phyloP scores from a whole-genome alignment of 495 filamentous ascomycete species.

The Aspergillus hancockii region DNA sequence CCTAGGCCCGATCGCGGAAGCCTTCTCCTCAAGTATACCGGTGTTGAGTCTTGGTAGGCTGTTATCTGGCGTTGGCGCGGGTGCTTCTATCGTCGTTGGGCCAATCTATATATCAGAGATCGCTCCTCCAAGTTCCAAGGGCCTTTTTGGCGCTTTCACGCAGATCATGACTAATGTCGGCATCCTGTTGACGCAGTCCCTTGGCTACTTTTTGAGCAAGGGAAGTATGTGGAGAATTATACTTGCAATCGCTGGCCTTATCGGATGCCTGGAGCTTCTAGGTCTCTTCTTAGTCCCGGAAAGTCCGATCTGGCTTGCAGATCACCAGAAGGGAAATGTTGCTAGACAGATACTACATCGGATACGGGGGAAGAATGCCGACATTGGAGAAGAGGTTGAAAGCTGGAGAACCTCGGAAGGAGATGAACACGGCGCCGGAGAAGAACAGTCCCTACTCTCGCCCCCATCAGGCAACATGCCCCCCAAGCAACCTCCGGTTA shows the following conservation, averaged over 20 bases:
- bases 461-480: conserved; percentile 30
- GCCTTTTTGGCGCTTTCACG: conserved; percentile 87
- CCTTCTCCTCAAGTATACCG: conserved; percentile 64
- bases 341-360: conserved; percentile 69
- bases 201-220: conserved; percentile 84
- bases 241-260: conserved; percentile 67
- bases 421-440: conserved; percentile 42
- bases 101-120: conserved; percentile 95
- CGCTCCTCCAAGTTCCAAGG: conserved; percentile 73
- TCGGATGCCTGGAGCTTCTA: conserved; percentile 65
- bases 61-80: conserved; percentile 79
- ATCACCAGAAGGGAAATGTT: conserved; percentile 56
- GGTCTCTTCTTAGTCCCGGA: conserved; percentile 75
- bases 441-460: conserved; percentile 51
- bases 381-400: conserved; percentile 74
- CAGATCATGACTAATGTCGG: conserved; percentile 95
- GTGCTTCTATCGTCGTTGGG: conserved; percentile 86
- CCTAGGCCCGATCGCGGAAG: conserved; percentile 73
- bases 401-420: conserved; percentile 54
- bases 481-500: conserved; percentile 49
- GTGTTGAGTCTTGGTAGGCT: conserved; percentile 72
- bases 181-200: conserved; percentile 77
- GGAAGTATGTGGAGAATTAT: conserved; percentile 81
- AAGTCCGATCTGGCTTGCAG: conserved; percentile 82
- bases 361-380: conserved; percentile 67